phyloP scores from a whole-genome alignment of 768 basidiomycete genomes.

The Hericium alpestre region DNA sequence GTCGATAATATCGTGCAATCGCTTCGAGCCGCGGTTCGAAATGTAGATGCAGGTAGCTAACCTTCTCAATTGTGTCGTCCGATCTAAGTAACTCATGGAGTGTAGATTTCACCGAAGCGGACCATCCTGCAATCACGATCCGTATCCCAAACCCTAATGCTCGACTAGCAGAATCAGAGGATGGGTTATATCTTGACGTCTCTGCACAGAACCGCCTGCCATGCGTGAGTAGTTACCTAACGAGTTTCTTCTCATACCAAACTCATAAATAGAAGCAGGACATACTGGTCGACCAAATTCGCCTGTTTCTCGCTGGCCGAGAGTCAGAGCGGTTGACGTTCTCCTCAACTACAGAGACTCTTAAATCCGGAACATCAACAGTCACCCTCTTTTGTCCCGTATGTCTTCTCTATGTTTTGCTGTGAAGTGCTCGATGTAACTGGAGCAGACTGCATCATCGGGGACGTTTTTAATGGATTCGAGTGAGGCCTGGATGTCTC shows the following conservation, averaged over 20 bases:
- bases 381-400: constrained; percentile 66
- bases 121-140: constrained; percentile 60
- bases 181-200: constrained; percentile 54
- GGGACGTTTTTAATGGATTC: constrained; percentile 63
- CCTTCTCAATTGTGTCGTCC: too few relatives aligned
- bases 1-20: constrained; percentile 38
- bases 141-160: constrained; percentile 34
- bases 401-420: constrained; percentile 19
- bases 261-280: constrained; percentile 28
- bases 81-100: too few relatives aligned
- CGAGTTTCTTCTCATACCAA: not conserved
- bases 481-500: constrained; percentile 55
- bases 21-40: constrained; percentile 37
- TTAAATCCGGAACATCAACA: constrained; percentile 50
- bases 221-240: constrained; percentile 44
- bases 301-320: constrained; percentile 47
- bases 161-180: constrained; percentile 43
- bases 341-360: constrained; percentile 25
- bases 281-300: constrained; percentile 52
- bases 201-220: constrained; percentile 58
- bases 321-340: constrained; percentile 58
- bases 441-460: constrained; percentile 33
- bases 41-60: constrained; percentile 43
- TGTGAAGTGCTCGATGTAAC: not conserved
- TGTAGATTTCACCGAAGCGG: constrained; percentile 54